Conservation (phyloP, 1,284 basidiomycete genomes). For the Meira nashicola region DNA sequence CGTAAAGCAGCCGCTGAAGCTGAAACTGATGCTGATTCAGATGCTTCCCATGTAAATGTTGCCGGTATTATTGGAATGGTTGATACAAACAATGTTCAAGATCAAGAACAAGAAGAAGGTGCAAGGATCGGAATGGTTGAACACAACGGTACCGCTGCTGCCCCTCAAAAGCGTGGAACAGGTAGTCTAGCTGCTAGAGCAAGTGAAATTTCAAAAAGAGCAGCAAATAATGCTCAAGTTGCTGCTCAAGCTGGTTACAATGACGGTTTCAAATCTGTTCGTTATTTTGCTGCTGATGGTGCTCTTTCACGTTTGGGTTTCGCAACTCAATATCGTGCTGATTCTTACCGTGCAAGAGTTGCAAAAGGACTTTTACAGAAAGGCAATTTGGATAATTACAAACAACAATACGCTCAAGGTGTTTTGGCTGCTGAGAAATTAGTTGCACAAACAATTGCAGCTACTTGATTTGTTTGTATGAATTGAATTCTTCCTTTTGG, state of each 20-base stretch:
- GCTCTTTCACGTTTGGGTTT: slow-evolving; percentile 65
- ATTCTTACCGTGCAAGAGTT: slow-evolving; percentile 47
- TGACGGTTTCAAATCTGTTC: slow-evolving; percentile 64
- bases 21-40: neutral
- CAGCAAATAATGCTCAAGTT: neutral
- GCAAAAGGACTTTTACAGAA: neutral
- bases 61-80: neutral
- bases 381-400: no score
- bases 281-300: slow-evolving; percentile 59
- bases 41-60: neutral
- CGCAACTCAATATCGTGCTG: slow-evolving; percentile 62
- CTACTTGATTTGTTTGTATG: no score
- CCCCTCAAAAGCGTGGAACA: neutral
- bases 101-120: neutral
- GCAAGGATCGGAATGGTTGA: slow-evolving; percentile 14
- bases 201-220: slow-evolving; percentile 1
- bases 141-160: slow-evolving; percentile 5
- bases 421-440: no score
- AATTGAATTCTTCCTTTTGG: no score
- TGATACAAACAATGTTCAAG: neutral
- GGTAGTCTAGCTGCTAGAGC: slow-evolving; percentile 13
- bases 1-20: neutral
- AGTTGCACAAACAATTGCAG: no score
- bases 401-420: no score
- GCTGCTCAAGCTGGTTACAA: slow-evolving; percentile 57